These are phyloP conservation scores for Deakozyma indianensis DNA, from an alignment of 805 yeast genomes.

Conservation along the genomic window DNA sequence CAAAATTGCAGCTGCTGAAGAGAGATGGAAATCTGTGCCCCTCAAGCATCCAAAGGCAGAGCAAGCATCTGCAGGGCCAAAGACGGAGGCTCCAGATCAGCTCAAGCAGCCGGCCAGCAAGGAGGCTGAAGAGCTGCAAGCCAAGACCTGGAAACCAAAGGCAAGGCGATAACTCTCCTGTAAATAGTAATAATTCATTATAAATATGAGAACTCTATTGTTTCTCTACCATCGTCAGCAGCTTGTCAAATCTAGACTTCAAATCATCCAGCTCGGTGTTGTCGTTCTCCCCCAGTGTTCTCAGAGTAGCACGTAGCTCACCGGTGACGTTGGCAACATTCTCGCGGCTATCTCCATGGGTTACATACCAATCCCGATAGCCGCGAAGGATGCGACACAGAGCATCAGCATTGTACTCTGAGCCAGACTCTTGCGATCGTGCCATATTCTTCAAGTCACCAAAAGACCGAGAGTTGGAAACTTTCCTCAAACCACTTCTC, in stretches of 20 bases:
- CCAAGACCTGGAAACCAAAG: neutral
- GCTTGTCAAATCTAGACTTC: neutral
- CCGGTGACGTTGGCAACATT: neutral
- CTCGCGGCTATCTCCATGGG: neutral
- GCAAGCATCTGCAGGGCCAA: neutral
- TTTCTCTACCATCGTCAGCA: neutral
- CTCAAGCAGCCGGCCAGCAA: neutral
- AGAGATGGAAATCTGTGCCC: slow-evolving; percentile 23
- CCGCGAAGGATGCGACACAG: neutral
- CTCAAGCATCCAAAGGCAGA: slow-evolving; percentile 9
- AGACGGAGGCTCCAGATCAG: too few relatives aligned
- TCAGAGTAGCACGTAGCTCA: neutral
- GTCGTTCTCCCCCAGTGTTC: neutral
- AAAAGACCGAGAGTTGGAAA: neutral
- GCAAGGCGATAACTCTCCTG: neutral
- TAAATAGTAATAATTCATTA: neutral
- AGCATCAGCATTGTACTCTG: neutral
- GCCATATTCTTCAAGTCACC: neutral
- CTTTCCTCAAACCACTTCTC: slow-evolving; percentile 1
- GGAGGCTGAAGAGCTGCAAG: neutral
- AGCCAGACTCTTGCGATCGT: neutral
- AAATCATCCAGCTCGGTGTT: neutral
- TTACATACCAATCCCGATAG: neutral
- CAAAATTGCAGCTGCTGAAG: slow-evolving; percentile 31
- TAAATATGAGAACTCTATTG: too few relatives aligned